A percentile compares a stretch with the other conserved stretches of the same genome.
phyloP scores from a whole-genome alignment of 2,329 filamentous ascomycete species.

The Fusarium hainanense region DNA sequence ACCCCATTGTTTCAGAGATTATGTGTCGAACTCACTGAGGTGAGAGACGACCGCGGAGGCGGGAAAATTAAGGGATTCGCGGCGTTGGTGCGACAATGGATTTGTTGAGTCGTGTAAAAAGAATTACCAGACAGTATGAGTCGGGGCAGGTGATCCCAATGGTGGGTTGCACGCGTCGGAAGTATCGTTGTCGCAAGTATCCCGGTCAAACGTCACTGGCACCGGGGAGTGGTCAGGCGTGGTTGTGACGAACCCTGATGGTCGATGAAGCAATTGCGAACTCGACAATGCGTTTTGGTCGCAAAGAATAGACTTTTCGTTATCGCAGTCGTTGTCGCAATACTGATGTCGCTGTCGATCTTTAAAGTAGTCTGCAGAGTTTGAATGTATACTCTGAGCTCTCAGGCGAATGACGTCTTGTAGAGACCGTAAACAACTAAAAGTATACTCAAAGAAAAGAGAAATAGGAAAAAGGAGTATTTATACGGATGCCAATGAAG shows the following conservation, averaged over 20 bases:
- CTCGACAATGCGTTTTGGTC: neutral
- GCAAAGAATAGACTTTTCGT: neutral
- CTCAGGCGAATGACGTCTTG: constrained; percentile 13
- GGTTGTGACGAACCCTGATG: constrained; percentile 17
- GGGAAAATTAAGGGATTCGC: constrained; percentile 14
- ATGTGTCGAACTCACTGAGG: constrained; percentile 33
- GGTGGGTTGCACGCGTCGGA: constrained; percentile 29
- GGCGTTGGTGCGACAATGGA: constrained; percentile 16
- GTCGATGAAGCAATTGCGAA: constrained; percentile 5
- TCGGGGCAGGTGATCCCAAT: constrained; percentile 25
- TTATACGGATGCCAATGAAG: neutral
- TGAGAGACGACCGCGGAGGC: constrained; percentile 22
- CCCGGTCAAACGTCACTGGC: constrained; percentile 26
- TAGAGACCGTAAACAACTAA: constrained; percentile 26
- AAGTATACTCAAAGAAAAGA: constrained; percentile 16
- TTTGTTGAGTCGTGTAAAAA: constrained; percentile 1
- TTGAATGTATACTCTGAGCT: constrained; percentile 5
- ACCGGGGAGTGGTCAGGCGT: constrained; percentile 20
- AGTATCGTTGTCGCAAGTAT: constrained; percentile 34
- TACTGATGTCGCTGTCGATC: constrained; percentile 12
- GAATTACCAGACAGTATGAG: constrained; percentile 5
- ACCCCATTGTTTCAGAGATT: constrained; percentile 54
- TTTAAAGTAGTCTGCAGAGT: constrained; percentile 15
- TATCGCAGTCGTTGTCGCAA: neutral
- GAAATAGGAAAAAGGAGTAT: neutral